phyloP scores from a whole-genome alignment of 768 basidiomycete genomes.

The Amanita jacksonii region DNA sequence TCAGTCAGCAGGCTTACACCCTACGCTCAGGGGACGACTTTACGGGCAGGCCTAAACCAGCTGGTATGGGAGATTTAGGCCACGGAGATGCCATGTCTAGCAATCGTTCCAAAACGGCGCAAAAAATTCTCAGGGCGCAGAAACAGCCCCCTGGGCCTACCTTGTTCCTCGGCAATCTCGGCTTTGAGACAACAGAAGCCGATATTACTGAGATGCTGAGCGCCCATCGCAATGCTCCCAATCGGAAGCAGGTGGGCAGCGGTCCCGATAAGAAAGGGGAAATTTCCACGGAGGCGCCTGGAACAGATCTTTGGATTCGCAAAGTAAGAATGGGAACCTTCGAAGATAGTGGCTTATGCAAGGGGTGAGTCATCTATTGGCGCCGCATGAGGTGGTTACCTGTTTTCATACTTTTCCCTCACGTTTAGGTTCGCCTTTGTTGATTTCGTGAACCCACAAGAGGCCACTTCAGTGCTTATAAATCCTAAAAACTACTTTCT shows the following conservation, averaged over 20 bases:
- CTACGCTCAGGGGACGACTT: conserved; percentile 56
- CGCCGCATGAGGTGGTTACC: neutral
- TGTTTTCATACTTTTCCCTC: conserved; percentile 1
- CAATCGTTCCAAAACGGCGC: conserved; percentile 56
- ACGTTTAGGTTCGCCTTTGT: conserved; percentile 79
- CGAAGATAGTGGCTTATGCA: conserved; percentile 90
- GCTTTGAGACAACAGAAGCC: conserved; percentile 80
- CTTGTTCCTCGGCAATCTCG: conserved; percentile 88
- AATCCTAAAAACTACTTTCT: conserved; percentile 80
- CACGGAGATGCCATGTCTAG: conserved; percentile 16
- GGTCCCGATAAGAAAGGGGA: conserved; percentile 16
- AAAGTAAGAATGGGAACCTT: conserved; percentile 93
- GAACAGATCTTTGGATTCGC: conserved; percentile 46
- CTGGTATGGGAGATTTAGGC: conserved; percentile 26
- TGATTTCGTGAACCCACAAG: conserved; percentile 73
- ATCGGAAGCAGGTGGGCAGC: conserved; percentile 17
- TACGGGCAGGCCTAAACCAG: conserved; percentile 48
- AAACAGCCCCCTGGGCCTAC: conserved; percentile 81
- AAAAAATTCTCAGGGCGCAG: conserved; percentile 68
- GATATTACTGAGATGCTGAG: conserved; percentile 68
- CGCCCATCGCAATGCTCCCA: conserved; percentile 38
- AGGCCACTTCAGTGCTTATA: conserved; percentile 74
- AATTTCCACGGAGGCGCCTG: conserved; percentile 8
- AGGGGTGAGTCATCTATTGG: conserved; percentile 67
- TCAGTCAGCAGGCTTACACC: too few relatives aligned